A percentile compares a stretch with the other conserved stretches of the same genome.
phyloP scores from a whole-genome alignment of 257 asterid genomes.

The Voacanga thouarsii region DNA sequence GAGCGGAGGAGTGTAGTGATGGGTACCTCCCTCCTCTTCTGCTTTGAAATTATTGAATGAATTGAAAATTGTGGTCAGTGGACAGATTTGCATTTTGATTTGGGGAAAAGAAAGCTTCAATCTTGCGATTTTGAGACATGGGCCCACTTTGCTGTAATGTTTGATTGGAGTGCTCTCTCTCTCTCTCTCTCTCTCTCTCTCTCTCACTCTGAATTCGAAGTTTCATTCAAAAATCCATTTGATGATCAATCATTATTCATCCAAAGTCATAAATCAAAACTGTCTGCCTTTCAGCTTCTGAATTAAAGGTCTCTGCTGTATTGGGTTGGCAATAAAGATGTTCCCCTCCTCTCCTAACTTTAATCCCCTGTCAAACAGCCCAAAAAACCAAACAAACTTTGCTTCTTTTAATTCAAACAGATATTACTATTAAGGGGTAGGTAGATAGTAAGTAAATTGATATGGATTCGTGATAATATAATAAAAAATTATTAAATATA shows the following conservation, averaged over 20 bases:
- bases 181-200: too few relatives aligned
- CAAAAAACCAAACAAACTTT: neutral
- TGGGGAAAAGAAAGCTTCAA: neutral
- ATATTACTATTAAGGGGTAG: too few relatives aligned
- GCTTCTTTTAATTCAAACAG: neutral
- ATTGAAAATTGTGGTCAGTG: neutral
- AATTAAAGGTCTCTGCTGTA: neutral
- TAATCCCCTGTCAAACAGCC: neutral
- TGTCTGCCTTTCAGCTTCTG: neutral
- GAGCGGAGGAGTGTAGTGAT: neutral
- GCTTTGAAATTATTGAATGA: slow-evolving; percentile 7
- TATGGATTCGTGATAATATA: too few relatives aligned
- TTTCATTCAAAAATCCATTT: neutral
- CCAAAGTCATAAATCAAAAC: neutral
- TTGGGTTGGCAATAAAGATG: neutral
- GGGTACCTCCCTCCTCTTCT: neutral
- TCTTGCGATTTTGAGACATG: neutral
- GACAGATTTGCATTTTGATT: neutral
- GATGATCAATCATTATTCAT: neutral
- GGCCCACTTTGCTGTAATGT: neutral
- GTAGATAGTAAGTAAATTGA: too few relatives aligned
- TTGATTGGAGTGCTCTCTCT: neutral
- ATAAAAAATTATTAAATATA: too few relatives aligned
- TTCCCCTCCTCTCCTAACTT: neutral
- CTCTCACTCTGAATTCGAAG: neutral